Evolutionary conservation across 2,329 filamentous ascomycete genomes (phyloP).

Genomic region (Trichoderma brevicompactum): DNA sequence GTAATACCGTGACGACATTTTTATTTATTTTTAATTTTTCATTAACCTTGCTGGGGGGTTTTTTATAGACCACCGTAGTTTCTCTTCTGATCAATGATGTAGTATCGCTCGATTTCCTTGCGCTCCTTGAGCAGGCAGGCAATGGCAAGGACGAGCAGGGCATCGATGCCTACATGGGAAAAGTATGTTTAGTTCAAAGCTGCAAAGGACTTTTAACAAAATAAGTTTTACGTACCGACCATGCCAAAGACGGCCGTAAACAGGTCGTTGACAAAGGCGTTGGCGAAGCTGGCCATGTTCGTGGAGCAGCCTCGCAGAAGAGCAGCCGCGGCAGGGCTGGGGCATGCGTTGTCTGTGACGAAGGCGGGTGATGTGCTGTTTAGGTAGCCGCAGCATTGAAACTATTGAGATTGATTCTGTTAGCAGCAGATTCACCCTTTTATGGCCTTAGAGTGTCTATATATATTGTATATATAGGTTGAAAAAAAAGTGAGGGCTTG

Average conservation of each 20-base stretch:
- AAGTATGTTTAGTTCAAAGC: neutral
- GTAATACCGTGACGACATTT: neutral
- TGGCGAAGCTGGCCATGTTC: constrained; percentile 69
- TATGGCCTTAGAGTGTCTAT: too few relatives aligned
- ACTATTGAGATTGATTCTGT: constrained; percentile 51
- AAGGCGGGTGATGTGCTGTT: constrained; percentile 75
- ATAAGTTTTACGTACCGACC: constrained; percentile 61
- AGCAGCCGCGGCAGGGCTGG: constrained; percentile 71
- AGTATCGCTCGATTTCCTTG: constrained; percentile 78
- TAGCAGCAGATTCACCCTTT: neutral
- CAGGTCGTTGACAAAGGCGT: constrained; percentile 72
- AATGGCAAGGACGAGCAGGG: constrained; percentile 69
- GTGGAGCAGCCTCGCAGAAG: constrained; percentile 71
- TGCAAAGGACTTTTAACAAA: too few relatives aligned
- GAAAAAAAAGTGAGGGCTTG: neutral
- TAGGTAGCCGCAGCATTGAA: constrained; percentile 79
- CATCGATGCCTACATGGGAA: constrained; percentile 59
- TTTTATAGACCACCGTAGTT: constrained; percentile 55
- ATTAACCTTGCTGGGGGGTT: neutral
- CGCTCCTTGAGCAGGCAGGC: constrained; percentile 80
- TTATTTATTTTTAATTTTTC: neutral
- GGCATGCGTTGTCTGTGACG: constrained; percentile 68
- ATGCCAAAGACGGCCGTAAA: constrained; percentile 82
- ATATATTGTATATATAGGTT: neutral
- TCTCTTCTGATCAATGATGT: constrained; percentile 80